Conservation (phyloP, 148 eudicot genomes). For the Hydrangea macrophylla region DNA sequence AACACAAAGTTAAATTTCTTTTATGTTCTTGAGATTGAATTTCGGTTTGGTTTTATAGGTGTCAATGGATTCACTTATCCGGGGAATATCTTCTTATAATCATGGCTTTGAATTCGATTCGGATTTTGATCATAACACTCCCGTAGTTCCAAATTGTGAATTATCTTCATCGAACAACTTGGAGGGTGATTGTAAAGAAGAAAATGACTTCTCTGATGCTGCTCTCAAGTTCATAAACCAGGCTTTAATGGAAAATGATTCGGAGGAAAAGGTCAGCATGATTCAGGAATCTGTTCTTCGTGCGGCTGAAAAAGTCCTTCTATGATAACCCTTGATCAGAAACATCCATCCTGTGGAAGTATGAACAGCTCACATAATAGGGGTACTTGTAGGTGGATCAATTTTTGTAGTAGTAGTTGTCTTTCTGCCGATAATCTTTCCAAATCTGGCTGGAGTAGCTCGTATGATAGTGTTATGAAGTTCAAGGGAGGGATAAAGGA, state of each 20-base stretch:
- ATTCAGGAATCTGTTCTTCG: constrained; percentile 14
- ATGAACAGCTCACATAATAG: background rate
- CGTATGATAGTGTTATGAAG: background rate
- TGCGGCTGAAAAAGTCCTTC: constrained; percentile 15
- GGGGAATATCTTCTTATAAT: no score
- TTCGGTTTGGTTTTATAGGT: no score
- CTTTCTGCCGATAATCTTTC: no score
- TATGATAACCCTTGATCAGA: constrained; percentile 2
- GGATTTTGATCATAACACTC: no score
- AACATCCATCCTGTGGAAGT: background rate
- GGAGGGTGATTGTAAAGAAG: no score
- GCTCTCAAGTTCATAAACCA: constrained; percentile 8
- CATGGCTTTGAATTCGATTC: no score
- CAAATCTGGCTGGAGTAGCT: background rate
- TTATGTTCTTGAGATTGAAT: no score
- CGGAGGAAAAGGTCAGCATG: background rate
- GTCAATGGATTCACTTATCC: no score
- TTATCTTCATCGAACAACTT: no score
- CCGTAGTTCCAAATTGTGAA: no score
- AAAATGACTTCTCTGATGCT: constrained; percentile 1
- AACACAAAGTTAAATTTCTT: no score
- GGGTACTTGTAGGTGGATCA: background rate
- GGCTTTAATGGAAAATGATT: constrained; percentile 14
- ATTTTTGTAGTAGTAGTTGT: background rate
- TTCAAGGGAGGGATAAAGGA: background rate